phyloP scores from a whole-genome alignment of 768 basidiomycete genomes.

The Daedaleopsis nitida region DNA sequence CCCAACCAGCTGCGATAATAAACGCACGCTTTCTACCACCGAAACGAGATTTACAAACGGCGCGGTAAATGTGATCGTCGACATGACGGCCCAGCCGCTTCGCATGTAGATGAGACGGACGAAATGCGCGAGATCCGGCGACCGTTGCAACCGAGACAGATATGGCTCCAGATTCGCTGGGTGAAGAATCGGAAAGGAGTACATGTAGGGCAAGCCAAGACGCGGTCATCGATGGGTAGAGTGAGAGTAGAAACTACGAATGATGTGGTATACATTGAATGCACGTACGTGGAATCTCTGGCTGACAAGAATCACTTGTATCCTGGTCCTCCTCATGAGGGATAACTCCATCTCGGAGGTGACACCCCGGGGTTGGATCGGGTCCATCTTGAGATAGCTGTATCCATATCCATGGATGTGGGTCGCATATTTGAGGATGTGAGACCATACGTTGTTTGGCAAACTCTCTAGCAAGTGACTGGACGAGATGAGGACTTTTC shows the following conservation, averaged over 20 bases:
- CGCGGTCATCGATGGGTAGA: background rate
- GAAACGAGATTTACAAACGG: no score
- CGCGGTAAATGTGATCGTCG: no score
- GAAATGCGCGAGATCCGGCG: no score
- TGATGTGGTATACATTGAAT: no score
- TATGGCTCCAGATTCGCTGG: no score
- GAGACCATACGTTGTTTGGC: constrained; percentile 7
- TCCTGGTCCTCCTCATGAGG: background rate
- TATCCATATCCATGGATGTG: constrained; percentile 2
- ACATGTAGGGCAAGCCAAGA: background rate
- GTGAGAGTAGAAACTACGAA: background rate
- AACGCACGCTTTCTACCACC: no score
- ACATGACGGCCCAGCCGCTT: no score
- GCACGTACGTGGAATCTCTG: background rate
- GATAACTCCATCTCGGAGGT: no score
- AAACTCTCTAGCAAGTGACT: background rate
- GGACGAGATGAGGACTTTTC: background rate
- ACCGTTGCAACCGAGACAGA: no score
- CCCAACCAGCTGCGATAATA: no score
- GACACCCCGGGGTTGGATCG: background rate
- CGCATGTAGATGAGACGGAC: no score
- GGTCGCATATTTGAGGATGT: background rate
- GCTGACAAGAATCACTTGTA: background rate
- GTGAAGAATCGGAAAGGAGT: background rate
- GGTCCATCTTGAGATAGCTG: background rate